Percentiles rank a stretch among this genome's conserved stretches.
Conservation (phyloP, 768 basidiomycete species). For the Rhodotorula sphaerocarpa region DNA sequence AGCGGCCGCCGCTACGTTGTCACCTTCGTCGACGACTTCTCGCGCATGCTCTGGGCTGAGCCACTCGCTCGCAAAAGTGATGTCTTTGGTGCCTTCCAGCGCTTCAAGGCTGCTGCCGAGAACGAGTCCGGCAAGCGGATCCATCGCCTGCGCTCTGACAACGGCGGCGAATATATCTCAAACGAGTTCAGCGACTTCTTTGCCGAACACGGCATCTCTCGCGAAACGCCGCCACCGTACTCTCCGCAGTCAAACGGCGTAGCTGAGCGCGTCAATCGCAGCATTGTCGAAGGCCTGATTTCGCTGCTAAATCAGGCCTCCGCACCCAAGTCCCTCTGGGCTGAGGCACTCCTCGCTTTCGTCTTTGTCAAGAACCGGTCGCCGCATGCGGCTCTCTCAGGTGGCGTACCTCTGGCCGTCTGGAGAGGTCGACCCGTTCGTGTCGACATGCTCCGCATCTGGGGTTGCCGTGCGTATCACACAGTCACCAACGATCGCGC, state of each 20-base stretch:
- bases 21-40: constrained; percentile 37
- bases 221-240: constrained; percentile 1
- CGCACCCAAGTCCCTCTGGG: constrained; percentile 5
- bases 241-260: constrained; percentile 1
- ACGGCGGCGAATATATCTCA: constrained; percentile 39
- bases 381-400: not conserved
- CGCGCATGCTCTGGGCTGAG: constrained; percentile 29
- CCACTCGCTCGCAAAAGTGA: constrained; percentile 32
- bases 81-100: constrained; percentile 17
- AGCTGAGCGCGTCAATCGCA: not conserved
- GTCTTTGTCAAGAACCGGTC: constrained; percentile 5
- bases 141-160: constrained; percentile 37
- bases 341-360: constrained; percentile 1
- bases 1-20: constrained; percentile 32
- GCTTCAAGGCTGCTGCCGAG: constrained; percentile 28
- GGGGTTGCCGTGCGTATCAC: constrained; percentile 4
- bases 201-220: too few relatives aligned
- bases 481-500: not conserved
- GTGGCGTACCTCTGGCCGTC: not conserved
- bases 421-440: not conserved
- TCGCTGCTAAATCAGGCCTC: not conserved
- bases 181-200: constrained; percentile 2
- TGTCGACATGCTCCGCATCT: constrained; percentile 2
- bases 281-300: not conserved
- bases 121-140: constrained; percentile 25